Base-by-base conservation (phyloP, 768 basidiomycete genomes). In the Russula lepida region DNA sequence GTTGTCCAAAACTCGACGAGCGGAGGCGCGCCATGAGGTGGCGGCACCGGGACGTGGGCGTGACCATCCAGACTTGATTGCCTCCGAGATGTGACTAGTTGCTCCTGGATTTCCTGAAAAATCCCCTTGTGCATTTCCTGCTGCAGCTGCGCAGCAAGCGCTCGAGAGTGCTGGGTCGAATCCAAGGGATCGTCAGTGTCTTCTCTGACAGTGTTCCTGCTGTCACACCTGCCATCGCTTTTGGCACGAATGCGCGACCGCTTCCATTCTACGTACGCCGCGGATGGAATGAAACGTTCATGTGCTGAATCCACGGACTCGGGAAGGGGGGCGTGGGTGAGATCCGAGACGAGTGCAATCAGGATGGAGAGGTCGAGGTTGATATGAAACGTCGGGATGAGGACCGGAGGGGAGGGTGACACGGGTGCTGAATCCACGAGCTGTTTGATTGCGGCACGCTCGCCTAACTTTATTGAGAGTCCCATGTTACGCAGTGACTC, bases 361-460 rank as follows among this genome's bases (percentile, higher is more conserved):
- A 95, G 79, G 1, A 88, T 79, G 0, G 90, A 93, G 12, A 95
- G 77, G 69, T 95, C 93, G 35, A 94, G 79, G 65, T 92, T 89
- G 71, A 95, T 77, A 51, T 78, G 74, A 6, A 67, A 66, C 0
- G 87, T 88, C 1, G 86, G 88, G 11, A 69, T 58, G 39, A 79
- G 69, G 21, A 27, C 30, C n/a, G 21, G 53, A 41, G 60, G 9
- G 32, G 56, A 39, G 39, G 54, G 27, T 23, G 63, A 27, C 61
- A 60, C 50, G 30, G 66, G 21, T 11, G 13, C 35, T 39, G 21
- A 30, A 17, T 44, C 33, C 4, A 53, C 55, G 47, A 62, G 60
- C 11, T 69, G 64, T 19, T 71, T 57, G 27, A 71, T 62, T 21
- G 50, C 68, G 17, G 68, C 64, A 2, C 79, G 77, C 66, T 84